Evolutionary conservation across 2,329 filamentous ascomycete species (phyloP), one percentile per base, ranked within the genome.

Genomic region (Cercospora zeae-maydis): DNA sequence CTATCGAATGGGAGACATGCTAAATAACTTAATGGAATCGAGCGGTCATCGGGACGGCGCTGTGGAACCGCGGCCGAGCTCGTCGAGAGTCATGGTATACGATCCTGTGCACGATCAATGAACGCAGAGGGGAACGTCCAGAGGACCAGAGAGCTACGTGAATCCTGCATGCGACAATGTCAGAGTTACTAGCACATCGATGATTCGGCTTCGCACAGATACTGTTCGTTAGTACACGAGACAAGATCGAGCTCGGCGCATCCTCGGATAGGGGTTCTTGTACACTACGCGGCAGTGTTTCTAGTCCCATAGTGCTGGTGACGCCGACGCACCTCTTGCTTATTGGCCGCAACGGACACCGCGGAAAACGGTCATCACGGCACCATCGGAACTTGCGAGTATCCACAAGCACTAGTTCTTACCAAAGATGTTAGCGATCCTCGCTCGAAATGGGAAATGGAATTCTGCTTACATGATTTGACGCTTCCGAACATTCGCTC

Each of bases 21-120:
- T 60, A 33, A 54, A 33, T 11, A 33, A 60, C n/a, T 60, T 47
- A 24, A 49, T 53, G 24, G 9, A 31, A 14, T 24, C 24, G 30
- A 39, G 56, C 4, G 39, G 33, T 27, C 14, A 39, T 14, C 56
- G 45, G 30, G 37, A 39, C 6, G 56, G 30, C 11, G 56, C 56
- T 27, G 6, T 31, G 24, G 34, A 42, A 16, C 19, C 19, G 19
- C 14, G 33, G 27, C 54, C 54, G 14, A 16, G 16, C 11, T 42
- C 54, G 11, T 39, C 54, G 36, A 57, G 54, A 19, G 36, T 8
- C n/a, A 42, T 4, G 16, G 54, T 19, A 30, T 57, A 57, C 36
- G 54, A 57, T 45, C 54, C 54, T n/a, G 54, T 57, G 27, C 54
- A 21, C 11, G 54, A 57, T 57, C 30, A 31, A 30, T 57, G 16